These are phyloP conservation scores for Daldinia loculata DNA, from an alignment of 495 filamentous ascomycete species.

Conservation along the genomic window DNA sequence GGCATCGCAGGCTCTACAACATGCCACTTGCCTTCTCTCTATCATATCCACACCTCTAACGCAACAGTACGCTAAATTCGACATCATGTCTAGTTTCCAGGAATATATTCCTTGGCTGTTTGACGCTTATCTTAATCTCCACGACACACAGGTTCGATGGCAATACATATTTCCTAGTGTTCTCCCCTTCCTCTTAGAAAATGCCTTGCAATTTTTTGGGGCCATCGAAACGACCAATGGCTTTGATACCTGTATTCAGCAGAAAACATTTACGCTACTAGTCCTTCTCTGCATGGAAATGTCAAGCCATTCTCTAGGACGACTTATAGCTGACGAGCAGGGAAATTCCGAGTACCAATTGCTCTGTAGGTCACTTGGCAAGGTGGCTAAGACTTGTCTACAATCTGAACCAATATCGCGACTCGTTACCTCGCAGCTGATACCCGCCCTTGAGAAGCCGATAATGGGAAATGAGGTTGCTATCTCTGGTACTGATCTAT, in stretches of 20 bases:
- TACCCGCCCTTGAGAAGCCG: conserved; percentile 41
- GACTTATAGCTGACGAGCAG: conserved; percentile 4
- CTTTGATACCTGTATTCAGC: conserved; percentile 36
- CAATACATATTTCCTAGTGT: conserved; percentile 35
- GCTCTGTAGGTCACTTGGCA: conserved; percentile 44
- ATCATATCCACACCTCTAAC: conserved; percentile 46
- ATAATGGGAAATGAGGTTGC: conserved; percentile 34
- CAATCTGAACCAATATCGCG: conserved; percentile 45
- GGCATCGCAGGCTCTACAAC: conserved; percentile 43
- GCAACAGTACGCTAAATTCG: conserved; percentile 22
- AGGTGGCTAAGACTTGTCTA: conserved; percentile 46
- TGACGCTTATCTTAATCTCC: conserved; percentile 48
- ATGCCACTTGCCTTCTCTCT: conserved; percentile 46
- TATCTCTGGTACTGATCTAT: conserved; percentile 43
- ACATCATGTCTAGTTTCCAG: conserved; percentile 35
- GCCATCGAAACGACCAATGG: conserved; percentile 14
- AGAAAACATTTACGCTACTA: conserved; percentile 47
- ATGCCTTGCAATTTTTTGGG: conserved; percentile 40
- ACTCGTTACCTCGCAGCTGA: conserved; percentile 47
- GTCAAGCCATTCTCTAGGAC: conserved; percentile 22
- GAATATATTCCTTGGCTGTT: conserved; percentile 49
- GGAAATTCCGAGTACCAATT: conserved; percentile 26
- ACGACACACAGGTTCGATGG: conserved; percentile 41
- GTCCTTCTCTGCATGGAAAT: conserved; percentile 47
- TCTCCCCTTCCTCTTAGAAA: conserved; percentile 41